Base-by-base conservation (phyloP, 2,329 filamentous ascomycete species). In the Fonsecaea nubica region DNA sequence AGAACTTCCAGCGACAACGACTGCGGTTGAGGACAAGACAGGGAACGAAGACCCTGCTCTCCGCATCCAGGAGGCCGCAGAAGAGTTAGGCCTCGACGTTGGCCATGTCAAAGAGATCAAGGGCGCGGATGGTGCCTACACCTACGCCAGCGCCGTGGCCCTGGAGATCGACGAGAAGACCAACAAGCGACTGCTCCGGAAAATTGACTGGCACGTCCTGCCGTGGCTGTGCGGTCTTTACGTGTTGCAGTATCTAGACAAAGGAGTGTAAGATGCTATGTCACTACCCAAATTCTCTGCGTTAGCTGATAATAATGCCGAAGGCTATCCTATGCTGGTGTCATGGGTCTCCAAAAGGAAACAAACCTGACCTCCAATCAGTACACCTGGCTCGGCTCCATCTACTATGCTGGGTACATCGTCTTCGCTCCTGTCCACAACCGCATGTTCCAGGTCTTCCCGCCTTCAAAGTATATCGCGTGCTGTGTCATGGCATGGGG, bases 361-460 rank as follows among this genome's bases (percentile, higher is more conserved):
- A 58, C 56, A 8, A 30, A 58, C 56, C 38, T 58, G 38, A 58
- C 10, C 38, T 15, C 56, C 56, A 58, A 30, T 21, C 56, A 58
- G 21, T 58, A 58, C 38, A 58, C 56, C 21, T 58, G 56, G 56
- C 56, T 58, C 15, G 56, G 56, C n/a, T 58, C 56, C 2, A 58
- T 58, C 21, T 58, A 58, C 36, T 58, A 58, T 6, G 56, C 56
- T 40, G 56, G 56, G 8, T 58, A 58, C 56, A 58, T 58, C 25
- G 56, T 58, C 56, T 58, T 58, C 56, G 56, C 56, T 58, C 56
- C 56, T 12, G 15, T 58, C 18, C 56, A 58, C 38, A 58, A 58
- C 56, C 56, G 56, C 5, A 3, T 58, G 56, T 58, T 58, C 56
- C 56, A 58, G 38, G 38, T 58, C 38, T 58, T 58, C 38, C 56